Evolutionary conservation across 2,329 filamentous ascomycete species (phyloP).

Genomic region (Penicillium vulpinum): DNA sequence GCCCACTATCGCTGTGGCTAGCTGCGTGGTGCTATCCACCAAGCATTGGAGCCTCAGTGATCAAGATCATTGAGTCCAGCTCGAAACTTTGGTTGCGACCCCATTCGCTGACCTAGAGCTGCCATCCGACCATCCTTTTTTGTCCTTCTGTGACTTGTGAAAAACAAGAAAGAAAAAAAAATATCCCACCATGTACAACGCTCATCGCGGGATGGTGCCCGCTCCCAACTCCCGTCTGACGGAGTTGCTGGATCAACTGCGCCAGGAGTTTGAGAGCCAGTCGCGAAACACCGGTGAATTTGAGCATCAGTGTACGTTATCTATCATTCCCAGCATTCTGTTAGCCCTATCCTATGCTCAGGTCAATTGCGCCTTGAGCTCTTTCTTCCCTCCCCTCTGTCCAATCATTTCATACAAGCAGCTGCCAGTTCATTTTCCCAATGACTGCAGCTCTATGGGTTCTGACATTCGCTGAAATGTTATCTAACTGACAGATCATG

Average conservation of each 20-base stretch:
- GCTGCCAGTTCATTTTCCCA: conserved; percentile 10
- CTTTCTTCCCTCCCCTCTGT: not conserved
- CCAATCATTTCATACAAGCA: conserved; percentile 2
- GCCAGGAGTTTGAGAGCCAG: conserved; percentile 86
- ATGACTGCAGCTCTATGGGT: conserved; percentile 14
- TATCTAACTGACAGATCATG: conserved; percentile 32
- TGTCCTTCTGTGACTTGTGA: not conserved
- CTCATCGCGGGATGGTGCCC: conserved; percentile 76
- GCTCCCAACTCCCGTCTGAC: conserved; percentile 74
- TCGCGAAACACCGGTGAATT: conserved; percentile 79
- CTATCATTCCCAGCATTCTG: not conserved
- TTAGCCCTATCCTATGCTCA: not conserved
- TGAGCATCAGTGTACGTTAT: conserved; percentile 84
- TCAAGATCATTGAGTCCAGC: conserved; percentile 15
- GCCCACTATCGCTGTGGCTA: conserved; percentile 19
- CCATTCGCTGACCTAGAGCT: not conserved
- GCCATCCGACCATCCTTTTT: not conserved
- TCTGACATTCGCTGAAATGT: conserved; percentile 23
- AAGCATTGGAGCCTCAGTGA: conserved; percentile 25
- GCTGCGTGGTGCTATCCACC: conserved; percentile 26
- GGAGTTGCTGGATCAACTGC: conserved; percentile 88
- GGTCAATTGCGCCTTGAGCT: not conserved
- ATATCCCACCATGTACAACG: conserved; percentile 70
- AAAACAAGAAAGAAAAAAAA: not conserved
- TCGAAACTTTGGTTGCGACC: conserved; percentile 2